Evolutionary conservation across 2,329 filamentous ascomycete species (phyloP), one percentile per base, ranked within the genome.

Genomic region (Gaeumannomyces tritici): DNA sequence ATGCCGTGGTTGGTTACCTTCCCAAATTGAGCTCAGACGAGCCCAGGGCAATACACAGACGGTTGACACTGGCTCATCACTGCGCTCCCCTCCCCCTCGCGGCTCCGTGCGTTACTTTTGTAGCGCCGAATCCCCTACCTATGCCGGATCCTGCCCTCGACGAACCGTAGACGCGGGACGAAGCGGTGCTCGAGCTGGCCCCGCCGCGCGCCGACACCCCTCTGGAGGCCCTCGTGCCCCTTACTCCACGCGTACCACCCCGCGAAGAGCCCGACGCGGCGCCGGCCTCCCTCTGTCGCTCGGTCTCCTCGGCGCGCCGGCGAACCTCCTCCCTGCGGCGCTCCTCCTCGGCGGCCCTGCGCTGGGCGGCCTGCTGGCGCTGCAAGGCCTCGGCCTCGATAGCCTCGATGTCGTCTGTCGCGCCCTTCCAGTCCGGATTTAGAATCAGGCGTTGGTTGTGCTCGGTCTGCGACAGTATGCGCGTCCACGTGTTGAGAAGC

Each of bases 381-480:
- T 87, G 78, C 15, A 86, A 73, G 3, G 86, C 86, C 72, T 98
- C 93, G 62, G 87, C 88, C 74, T 98, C 93, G 62, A 92, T 84
- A 64, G 96, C 91, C n/a, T 85, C 81, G 54, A 96, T 76, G 75
- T 99, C 95, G 70, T 93, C 87, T 5, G 86, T 90, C 31, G 93
- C 90, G 63, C 95, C 95, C 71, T 93, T 89, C 92, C 93, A 99
- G 63, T 86, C 81, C 2, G 91, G 90, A 70, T 96, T 89, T 57
- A 98, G 81, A 57, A 99, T 88, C 60, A 99, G 80, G 28, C 95
- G 87, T 74, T 98, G 93, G 72, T 96, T 98, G 76, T 99, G 95
- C 75, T 99, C 95, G 5, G 95, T 97, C 75, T 99, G 95, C 8
- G 91, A 95, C 15, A 99, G 84, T 67, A 99, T 97, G 61, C 92